Base-by-base conservation (phyloP, 2,329 filamentous ascomycete species). In the Coniochaeta sp. region DNA sequence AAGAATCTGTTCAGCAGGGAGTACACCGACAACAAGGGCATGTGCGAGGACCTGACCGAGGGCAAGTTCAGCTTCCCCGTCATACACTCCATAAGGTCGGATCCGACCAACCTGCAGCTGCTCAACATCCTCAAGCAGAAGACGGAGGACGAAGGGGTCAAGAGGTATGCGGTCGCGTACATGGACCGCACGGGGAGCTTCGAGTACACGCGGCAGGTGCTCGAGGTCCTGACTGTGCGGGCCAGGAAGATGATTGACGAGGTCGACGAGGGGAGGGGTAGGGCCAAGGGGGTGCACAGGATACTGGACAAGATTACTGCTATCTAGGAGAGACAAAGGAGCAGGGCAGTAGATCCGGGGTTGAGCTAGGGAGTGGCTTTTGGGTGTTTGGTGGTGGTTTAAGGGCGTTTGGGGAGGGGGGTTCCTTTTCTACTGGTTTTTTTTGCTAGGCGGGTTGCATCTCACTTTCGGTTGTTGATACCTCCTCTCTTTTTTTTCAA, bases 31-130 rank as follows among this genome's bases (percentile, higher is more conserved):
- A 93, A 96, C 74, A 98, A 98, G 78, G 95, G 93, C 57, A 84
- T 96, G 67, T 96, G 91, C 74, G 93, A 98, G 77, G 95, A 98
- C 74, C 77, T 98, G 67, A 97, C 92, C 1, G 95, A 98, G 77
- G 93, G 93, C 64, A 98, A 98, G 80, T 97, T 97, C 78, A 93
- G 89, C 28, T 97, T 97, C 72, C 92, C 93, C 44, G 88, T 98
- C 68, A 96, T 98, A 68, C 93, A 98, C 77, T 89, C 89, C 72
- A 96, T 98, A 67, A 89, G 90, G 62, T 78, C 88, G 62, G 84
- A 92, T 70, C 90, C 85, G 19, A 76, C 78, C 33, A 90, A 92
- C 70, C 79, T 89, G 66, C 88, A 96, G 69, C 83, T 99, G 60
- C 84, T 97, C 73, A 96, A 95, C 70, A 97, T 98, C 60, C 80